A percentile compares a stretch with the other conserved stretches of the same genome.
phyloP scores from a whole-genome alignment of 164 flowering plant species.

The Vitis rotundifolia region DNA sequence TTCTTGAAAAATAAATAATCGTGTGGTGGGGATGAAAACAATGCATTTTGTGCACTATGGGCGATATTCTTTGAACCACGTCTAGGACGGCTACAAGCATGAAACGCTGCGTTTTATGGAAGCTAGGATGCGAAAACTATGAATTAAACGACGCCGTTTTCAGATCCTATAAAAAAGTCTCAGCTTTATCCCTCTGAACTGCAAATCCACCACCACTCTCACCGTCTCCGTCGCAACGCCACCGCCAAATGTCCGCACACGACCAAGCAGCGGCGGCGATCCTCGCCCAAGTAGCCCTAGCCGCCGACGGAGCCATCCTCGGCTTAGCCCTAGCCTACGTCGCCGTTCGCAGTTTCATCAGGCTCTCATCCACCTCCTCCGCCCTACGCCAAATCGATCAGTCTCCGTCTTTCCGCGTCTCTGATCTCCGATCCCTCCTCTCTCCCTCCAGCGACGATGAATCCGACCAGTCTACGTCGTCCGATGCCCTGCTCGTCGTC shows the following conservation, averaged over 20 bases:
- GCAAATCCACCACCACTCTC: too few relatives aligned
- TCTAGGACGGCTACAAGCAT: too few relatives aligned
- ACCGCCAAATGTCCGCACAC: conserved; percentile 33
- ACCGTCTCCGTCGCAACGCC: conserved; percentile 11
- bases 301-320: conserved; percentile 77
- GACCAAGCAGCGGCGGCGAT: conserved; percentile 53
- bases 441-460: conserved; percentile 16
- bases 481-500: conserved; percentile 40
- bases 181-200: too few relatives aligned
- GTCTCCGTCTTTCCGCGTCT: conserved; percentile 49
- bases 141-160: too few relatives aligned
- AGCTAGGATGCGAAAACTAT: too few relatives aligned
- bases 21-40: too few relatives aligned
- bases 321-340: conserved; percentile 67
- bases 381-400: conserved; percentile 51
- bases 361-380: conserved; percentile 35
- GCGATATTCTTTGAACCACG: too few relatives aligned
- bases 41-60: too few relatives aligned
- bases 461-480: background rate
- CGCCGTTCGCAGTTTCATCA: conserved; percentile 51
- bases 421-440: conserved; percentile 66
- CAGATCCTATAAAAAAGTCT: too few relatives aligned
- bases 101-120: too few relatives aligned
- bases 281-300: conserved; percentile 49
- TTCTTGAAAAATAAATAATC: too few relatives aligned